phyloP scores from a whole-genome alignment of 2,329 filamentous ascomycete species.

The Microdochium paspali region DNA sequence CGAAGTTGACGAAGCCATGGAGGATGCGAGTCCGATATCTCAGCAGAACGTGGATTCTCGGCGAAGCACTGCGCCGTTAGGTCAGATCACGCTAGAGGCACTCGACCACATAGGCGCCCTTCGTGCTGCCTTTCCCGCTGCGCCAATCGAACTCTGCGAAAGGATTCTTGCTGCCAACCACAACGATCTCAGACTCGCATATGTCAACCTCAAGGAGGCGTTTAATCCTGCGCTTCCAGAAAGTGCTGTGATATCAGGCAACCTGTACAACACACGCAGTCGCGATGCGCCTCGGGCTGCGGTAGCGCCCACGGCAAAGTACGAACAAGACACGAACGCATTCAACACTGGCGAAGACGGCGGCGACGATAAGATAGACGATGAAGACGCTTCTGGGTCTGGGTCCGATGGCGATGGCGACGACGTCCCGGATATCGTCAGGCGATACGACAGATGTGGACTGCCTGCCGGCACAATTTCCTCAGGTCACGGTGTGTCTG shows the following conservation, averaged over 20 bases:
- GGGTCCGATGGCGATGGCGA: slow-evolving; percentile 7
- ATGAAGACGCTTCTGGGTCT: slow-evolving; percentile 12
- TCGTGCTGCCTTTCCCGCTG: slow-evolving; percentile 32
- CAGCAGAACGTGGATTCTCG: background rate
- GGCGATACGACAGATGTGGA: slow-evolving; percentile 24
- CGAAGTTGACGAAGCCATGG: slow-evolving; percentile 10
- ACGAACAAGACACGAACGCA: background rate
- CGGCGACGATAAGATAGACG: slow-evolving; percentile 12
- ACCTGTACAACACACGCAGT: background rate
- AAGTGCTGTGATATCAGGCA: slow-evolving; percentile 6
- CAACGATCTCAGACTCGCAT: slow-evolving; percentile 26
- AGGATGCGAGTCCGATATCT: slow-evolving; percentile 6
- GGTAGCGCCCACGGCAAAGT: background rate
- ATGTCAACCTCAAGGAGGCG: slow-evolving; percentile 21
- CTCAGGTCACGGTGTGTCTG: slow-evolving; percentile 21
- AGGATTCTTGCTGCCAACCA: slow-evolving; percentile 21
- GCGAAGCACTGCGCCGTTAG: background rate
- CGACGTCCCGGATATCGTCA: slow-evolving; percentile 16
- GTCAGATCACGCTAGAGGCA: slow-evolving; percentile 4
- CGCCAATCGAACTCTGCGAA: slow-evolving; percentile 23
- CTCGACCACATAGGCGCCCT: slow-evolving; percentile 26
- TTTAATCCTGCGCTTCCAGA: slow-evolving; percentile 19
- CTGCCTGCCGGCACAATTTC: slow-evolving; percentile 29
- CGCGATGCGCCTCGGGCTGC: background rate
- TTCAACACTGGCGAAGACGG: slow-evolving; percentile 15